Conservation (phyloP, 2,329 filamentous ascomycete genomes). For the Arthrobotrys entomopaga region DNA sequence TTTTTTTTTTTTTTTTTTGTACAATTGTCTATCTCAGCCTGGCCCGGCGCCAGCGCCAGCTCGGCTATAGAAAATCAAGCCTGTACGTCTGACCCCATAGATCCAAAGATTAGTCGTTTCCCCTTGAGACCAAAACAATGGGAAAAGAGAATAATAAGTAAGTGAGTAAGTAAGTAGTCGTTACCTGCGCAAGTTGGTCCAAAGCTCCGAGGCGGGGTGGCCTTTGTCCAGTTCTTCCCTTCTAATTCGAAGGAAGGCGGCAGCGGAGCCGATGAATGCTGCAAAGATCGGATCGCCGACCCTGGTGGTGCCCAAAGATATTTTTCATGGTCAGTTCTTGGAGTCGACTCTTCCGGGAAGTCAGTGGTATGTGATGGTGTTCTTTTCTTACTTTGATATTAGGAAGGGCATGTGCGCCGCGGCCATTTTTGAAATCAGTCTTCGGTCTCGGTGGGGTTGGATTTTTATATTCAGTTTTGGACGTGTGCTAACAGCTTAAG, state of each 20-base stretch:
- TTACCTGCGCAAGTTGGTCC: slow-evolving; percentile 49
- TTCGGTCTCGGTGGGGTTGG: neutral
- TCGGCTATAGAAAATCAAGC: slow-evolving; percentile 35
- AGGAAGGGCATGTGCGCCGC: slow-evolving; percentile 27
- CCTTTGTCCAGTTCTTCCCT: slow-evolving; percentile 66
- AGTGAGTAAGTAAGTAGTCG: no score
- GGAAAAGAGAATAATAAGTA: neutral
- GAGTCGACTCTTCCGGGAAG: neutral
- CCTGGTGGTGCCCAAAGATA: no score
- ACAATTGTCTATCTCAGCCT: neutral
- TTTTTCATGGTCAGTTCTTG: neutral
- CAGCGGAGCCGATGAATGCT: slow-evolving; percentile 66
- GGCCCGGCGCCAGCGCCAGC: neutral
- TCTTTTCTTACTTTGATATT: slow-evolving; percentile 27
- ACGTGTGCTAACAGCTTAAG: no score
- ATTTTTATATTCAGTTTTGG: no score
- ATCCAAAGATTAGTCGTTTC: neutral
- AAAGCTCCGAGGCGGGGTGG: slow-evolving; percentile 39
- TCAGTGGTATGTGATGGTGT: neutral
- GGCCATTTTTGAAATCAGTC: neutral
- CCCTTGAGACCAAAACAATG: neutral
- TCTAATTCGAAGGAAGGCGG: slow-evolving; percentile 67
- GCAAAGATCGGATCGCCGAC: slow-evolving; percentile 69
- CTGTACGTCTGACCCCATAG: slow-evolving; percentile 25
- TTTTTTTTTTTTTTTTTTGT: no score